Conservation (phyloP, 768 basidiomycete species). For the Aureoboletus auriporus region DNA sequence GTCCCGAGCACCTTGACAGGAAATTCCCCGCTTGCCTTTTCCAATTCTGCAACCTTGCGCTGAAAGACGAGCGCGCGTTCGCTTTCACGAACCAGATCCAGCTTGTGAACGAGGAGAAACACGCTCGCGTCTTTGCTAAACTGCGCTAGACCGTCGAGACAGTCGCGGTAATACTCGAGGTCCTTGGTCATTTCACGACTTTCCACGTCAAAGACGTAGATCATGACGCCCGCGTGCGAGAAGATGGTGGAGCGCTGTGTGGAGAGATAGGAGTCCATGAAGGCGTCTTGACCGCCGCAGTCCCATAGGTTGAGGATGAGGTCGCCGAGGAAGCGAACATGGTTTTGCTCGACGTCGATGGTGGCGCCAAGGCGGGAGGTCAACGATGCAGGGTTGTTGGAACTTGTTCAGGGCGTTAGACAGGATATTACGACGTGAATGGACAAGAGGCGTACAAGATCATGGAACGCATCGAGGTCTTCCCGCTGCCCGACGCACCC, state of each 20-base stretch:
- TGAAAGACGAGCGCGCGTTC: conserved; percentile 58
- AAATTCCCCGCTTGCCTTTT: conserved; percentile 59
- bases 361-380: conserved; percentile 93
- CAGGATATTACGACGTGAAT: not conserved
- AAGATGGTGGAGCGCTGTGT: conserved; percentile 93
- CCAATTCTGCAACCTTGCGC: conserved; percentile 69
- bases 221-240: conserved; percentile 93
- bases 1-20: conserved; percentile 80
- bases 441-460: conserved; percentile 73
- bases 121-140: conserved; percentile 80
- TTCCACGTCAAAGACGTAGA: conserved; percentile 98
- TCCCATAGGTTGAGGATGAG: conserved; percentile 98
- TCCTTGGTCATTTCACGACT: conserved; percentile 82
- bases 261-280: conserved; percentile 95
- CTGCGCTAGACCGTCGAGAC: conserved; percentile 75
- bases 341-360: conserved; percentile 96
- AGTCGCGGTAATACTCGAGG: conserved; percentile 88
- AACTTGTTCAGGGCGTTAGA: conserved; percentile 43
- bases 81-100: conserved; percentile 79
- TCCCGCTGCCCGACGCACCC: conserved; percentile 93
- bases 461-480: conserved; percentile 98
- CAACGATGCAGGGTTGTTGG: conserved; percentile 90
- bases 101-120: conserved; percentile 94
- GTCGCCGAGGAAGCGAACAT: conserved; percentile 94
- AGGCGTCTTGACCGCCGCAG: conserved; percentile 96